Base-by-base conservation (phyloP, 2,329 filamentous ascomycete species). In the Monilinia fructigena region DNA sequence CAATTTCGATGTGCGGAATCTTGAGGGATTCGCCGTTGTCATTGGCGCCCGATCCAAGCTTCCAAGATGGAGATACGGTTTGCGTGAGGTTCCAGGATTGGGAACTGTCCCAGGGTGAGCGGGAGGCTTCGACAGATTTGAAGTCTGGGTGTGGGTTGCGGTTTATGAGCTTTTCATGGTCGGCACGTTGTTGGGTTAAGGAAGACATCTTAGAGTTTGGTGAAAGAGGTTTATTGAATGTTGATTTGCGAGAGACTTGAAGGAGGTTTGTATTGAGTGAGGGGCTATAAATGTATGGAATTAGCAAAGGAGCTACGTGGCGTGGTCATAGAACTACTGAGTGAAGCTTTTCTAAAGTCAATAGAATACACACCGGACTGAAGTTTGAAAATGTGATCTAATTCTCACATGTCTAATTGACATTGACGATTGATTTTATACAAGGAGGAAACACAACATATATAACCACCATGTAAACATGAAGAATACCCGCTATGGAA, bases 141-240 rank as follows among this genome's bases (percentile, higher is more conserved):
- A 94, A 94, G 80, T 94, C 88, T 2, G 85, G 85, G 77, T 92
- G 89, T 1, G 86, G 86, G 77, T 89, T 90, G 75, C 86, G 85
- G 75, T 87, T 80, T 70, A 76, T 74, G 10, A 64, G 54, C 63
- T 74, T 75, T 62, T 76, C 74, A 31, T 73, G 74, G 28, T 75
- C 72, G 35, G 63, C 66, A 65, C 70, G 67, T 23, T 65, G 55
- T 35, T 50, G 45, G 45, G 45, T 50, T 40, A 45, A 38, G 45
- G 58, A 61, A 63, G 68, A 68, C 72, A 73, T 54, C 48, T 67
- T 68, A 68, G n/a, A 23, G n/a, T 26, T 65, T 28, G 52, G 50
- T 50, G 65, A 42, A 53, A 67, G 38, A 20, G 31, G 58, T n/a
- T 59, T 53, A 28, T 18, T 53, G 18, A 50, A 23, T 52, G 28